Conservation (phyloP, 2,329 filamentous ascomycete species). For the Verticillium dahliae region DNA sequence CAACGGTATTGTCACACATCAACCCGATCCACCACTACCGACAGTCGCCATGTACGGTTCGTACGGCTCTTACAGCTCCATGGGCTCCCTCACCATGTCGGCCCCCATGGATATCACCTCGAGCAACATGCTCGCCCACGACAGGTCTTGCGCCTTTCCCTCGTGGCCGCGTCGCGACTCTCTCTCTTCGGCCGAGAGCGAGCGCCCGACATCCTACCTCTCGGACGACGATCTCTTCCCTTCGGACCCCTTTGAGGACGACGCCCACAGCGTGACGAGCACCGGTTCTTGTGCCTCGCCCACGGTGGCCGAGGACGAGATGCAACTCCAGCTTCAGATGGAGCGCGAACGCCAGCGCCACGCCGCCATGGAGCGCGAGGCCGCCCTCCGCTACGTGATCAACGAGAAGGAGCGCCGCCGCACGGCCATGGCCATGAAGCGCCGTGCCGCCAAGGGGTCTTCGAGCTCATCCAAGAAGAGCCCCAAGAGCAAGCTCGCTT, state of each 20-base stretch:
- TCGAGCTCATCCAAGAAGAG: slow-evolving; percentile 39
- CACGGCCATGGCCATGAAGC: slow-evolving; percentile 31
- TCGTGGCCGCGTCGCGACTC: slow-evolving; percentile 52
- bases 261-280: slow-evolving; percentile 38
- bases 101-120: slow-evolving; percentile 39
- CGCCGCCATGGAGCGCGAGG: slow-evolving; percentile 44
- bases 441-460: slow-evolving; percentile 11
- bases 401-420: slow-evolving; percentile 49
- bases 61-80: slow-evolving; percentile 44
- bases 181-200: slow-evolving; percentile 34
- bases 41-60: slow-evolving; percentile 39
- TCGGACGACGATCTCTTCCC: slow-evolving; percentile 60
- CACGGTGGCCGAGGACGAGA: slow-evolving; percentile 37
- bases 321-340: slow-evolving; percentile 38
- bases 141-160: slow-evolving; percentile 47
- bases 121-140: slow-evolving; percentile 31
- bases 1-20: slow-evolving; percentile 9
- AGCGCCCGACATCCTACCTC: slow-evolving; percentile 48
- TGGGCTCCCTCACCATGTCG: slow-evolving; percentile 29
- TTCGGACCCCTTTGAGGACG: slow-evolving; percentile 43
- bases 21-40: slow-evolving; percentile 4
- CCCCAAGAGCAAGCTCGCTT: slow-evolving; percentile 37
- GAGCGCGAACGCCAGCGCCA: slow-evolving; percentile 36
- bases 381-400: slow-evolving; percentile 40
- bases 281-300: slow-evolving; percentile 37